Evolutionary conservation across 2,329 filamentous ascomycete genomes (phyloP).

Genomic region (Dryadomyces quercivorus): DNA sequence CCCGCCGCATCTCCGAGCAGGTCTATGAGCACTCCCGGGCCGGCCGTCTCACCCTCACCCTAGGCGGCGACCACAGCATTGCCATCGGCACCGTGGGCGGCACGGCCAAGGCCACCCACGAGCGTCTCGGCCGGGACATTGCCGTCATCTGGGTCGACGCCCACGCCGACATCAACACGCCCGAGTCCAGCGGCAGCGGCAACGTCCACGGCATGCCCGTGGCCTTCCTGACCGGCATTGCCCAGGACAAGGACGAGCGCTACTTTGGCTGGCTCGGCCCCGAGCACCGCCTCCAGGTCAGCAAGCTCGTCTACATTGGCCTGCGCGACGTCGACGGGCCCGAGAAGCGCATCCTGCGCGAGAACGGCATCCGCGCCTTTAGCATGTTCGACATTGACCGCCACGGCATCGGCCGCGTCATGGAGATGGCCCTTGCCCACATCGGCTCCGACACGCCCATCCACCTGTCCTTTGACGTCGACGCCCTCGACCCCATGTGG

Average conservation of each 20-base stretch:
- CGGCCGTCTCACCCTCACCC: constrained; percentile 79
- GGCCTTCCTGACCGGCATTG: constrained; percentile 77
- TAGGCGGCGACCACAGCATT: constrained; percentile 93
- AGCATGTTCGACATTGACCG: constrained; percentile 94
- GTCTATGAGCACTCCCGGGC: constrained; percentile 76
- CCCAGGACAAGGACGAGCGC: constrained; percentile 61
- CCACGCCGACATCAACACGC: constrained; percentile 95
- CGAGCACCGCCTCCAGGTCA: constrained; percentile 55
- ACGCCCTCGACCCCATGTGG: constrained; percentile 91
- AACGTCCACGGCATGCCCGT: constrained; percentile 99
- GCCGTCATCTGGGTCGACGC: constrained; percentile 98
- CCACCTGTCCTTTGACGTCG: constrained; percentile 93
- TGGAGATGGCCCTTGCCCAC: constrained; percentile 96
- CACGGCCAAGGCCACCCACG: constrained; percentile 72
- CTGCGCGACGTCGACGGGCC: constrained; percentile 84
- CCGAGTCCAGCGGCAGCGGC: constrained; percentile 76
- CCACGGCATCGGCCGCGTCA: constrained; percentile 85
- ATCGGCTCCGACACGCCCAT: constrained; percentile 92
- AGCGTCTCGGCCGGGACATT: constrained; percentile 70
- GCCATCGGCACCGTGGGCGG: constrained; percentile 89
- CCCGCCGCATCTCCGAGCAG: constrained; percentile 64
- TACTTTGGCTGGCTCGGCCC: constrained; percentile 83
- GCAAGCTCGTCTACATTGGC: constrained; percentile 94
- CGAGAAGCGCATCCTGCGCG: constrained; percentile 83
- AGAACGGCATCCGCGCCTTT: constrained; percentile 88